Percentiles rank a stretch among this genome's conserved stretches.
Evolutionary conservation across 257 asterid genomes (phyloP).

Genomic region (Scutellaria baicalensis): DNA sequence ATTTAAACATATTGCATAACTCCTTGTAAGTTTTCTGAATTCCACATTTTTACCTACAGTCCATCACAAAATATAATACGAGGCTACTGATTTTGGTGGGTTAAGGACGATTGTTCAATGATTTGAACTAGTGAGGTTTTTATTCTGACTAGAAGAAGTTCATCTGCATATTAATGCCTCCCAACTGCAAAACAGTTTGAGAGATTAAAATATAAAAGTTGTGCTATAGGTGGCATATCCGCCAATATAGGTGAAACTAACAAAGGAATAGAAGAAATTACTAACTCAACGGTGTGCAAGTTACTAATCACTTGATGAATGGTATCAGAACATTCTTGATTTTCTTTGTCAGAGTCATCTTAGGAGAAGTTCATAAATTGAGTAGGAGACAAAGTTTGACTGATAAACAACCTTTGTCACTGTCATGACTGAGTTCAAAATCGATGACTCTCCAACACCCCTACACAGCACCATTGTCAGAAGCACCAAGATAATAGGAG

Average conservation of each 20-base stretch:
- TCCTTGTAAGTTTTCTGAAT: background rate
- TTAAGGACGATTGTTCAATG: background rate
- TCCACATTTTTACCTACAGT: background rate
- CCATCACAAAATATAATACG: background rate
- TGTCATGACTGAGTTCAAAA: constrained; percentile 72
- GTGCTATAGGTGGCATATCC: background rate
- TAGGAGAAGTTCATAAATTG: background rate
- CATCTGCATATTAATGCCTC: background rate
- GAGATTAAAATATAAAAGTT: background rate
- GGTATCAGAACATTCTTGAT: background rate
- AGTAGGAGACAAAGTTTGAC: constrained; percentile 3
- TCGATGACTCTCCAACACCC: constrained; percentile 96
- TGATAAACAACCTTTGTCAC: constrained; percentile 54
- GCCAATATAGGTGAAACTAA: background rate
- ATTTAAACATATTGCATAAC: background rate
- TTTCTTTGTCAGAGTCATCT: background rate
- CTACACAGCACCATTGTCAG: constrained; percentile 73
- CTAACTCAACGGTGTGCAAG: background rate
- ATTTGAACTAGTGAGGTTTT: background rate
- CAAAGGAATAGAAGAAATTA: background rate
- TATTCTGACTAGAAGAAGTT: background rate
- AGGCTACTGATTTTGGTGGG: background rate
- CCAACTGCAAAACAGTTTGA: background rate
- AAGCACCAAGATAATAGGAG: constrained; percentile 66
- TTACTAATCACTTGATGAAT: background rate